Conservation (phyloP, 306 rosid species). For the Geum urbanum region DNA sequence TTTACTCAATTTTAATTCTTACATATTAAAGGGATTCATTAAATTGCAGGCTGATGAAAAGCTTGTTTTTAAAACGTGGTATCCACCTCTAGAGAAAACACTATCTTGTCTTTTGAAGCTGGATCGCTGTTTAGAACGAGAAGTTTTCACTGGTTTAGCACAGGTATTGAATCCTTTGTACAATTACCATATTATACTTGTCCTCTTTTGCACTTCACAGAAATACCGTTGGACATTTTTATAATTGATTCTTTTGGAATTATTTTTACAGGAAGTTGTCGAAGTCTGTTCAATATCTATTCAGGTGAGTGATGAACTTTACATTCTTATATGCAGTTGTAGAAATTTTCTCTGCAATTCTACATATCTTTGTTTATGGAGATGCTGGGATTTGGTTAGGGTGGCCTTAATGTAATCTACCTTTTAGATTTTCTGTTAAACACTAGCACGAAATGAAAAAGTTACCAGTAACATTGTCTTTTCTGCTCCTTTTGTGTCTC, state of each 20-base stretch:
- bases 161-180: constrained; percentile 57
- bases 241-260: not conserved
- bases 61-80: constrained; percentile 74
- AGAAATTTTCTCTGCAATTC: not conserved
- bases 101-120: constrained; percentile 89
- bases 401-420: not conserved
- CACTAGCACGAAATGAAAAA: not conserved
- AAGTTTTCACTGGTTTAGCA: constrained; percentile 93
- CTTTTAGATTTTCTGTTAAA: constrained; percentile 5
- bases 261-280: constrained; percentile 77
- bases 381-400: constrained; percentile 7
- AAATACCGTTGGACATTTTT: constrained; percentile 18
- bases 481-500: not conserved
- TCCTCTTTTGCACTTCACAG: constrained; percentile 9
- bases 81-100: constrained; percentile 93
- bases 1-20: not conserved
- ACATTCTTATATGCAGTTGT: constrained; percentile 6
- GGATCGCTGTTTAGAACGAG: constrained; percentile 87
- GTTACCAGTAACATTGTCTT: not conserved
- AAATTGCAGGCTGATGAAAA: constrained; percentile 66
- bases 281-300: constrained; percentile 89
- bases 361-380: not conserved
- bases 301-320: constrained; percentile 53
- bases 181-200: not conserved
- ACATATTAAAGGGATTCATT: constrained; percentile 1